Evolutionary conservation across 2,329 filamentous ascomycete species (phyloP), one percentile per base, ranked within the genome.

Genomic region (Penicillium sp.): DNA sequence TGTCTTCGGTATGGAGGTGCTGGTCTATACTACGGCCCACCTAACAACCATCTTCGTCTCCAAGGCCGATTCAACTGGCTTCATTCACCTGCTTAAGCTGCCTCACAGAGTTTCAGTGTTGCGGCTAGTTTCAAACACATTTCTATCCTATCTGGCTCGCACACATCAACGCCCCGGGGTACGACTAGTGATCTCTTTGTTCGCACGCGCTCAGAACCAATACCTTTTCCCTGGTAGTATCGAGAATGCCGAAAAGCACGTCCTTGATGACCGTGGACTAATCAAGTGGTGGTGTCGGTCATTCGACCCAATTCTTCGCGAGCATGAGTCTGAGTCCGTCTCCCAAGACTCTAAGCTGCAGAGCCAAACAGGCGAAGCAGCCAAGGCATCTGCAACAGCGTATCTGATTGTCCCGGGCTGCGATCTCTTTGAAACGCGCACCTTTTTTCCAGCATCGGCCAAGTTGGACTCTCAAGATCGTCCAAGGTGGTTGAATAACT

Each of bases 201-300:
- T 99, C 70, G 95, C 94, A 0, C 84, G 94, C 55, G 87, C 94
- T 0, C 94, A 97, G 70, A 87, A 88, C 48, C 94, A 97, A 68
- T 99, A 99, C 65, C 83, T 99, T 13, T 99, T 97, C 69, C 92
- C 94, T 0, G 91, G 91, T 0, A 97, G 93, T 67, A 85, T 92
- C 34, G 87, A 96, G 56, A 93, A 97, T 70, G 74, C 76, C 16
- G 84, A 84, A 2, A 99, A 99, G 70, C 94, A 99, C 76, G 88
- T 99, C 0, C 79, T 97, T 8, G 91, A 96, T 65, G 94, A 99
- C 66, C 83, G 92, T 28, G 91, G 90, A 0, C 78, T 99, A 48
- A 90, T 99, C 18, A 91, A 88, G 66, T 99, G 94, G 94, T 99
- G 94, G 94, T 96, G 92, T 68, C 87, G 85, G 14, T 90, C 93